Evolutionary conservation across 2,329 filamentous ascomycete genomes (phyloP).

Genomic region (Rhinocladiella similis): DNA sequence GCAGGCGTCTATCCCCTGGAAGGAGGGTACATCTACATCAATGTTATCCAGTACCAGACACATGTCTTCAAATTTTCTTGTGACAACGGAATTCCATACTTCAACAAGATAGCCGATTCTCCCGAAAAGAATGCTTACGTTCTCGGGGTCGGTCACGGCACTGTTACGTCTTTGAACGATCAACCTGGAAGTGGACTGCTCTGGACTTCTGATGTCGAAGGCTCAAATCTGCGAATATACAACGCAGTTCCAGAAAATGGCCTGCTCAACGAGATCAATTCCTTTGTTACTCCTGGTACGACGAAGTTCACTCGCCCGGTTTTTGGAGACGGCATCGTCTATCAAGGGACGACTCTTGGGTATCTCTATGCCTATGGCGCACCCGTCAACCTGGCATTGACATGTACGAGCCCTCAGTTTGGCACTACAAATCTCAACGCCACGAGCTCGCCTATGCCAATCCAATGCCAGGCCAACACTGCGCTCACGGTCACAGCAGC

Average conservation of each 20-base stretch:
- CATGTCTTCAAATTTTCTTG: constrained; percentile 37
- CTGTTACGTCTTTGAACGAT: constrained; percentile 30
- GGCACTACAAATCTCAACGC: constrained; percentile 42
- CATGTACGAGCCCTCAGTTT: constrained; percentile 43
- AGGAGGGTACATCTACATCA: constrained; percentile 46
- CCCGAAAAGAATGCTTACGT: constrained; percentile 33
- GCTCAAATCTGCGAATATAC: constrained; percentile 31
- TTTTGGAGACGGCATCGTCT: constrained; percentile 32
- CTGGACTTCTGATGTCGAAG: constrained; percentile 34
- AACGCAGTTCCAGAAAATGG: constrained; percentile 31
- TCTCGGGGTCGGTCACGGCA: constrained; percentile 37
- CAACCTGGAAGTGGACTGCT: constrained; percentile 30
- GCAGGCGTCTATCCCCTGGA: constrained; percentile 44
- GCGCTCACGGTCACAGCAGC: constrained; percentile 35
- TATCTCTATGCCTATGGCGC: constrained; percentile 34
- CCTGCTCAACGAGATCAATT: constrained; percentile 29
- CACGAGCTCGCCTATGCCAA: constrained; percentile 31
- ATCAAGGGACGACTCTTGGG: constrained; percentile 28
- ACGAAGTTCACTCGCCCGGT: constrained; percentile 33
- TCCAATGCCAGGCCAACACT: constrained; percentile 26
- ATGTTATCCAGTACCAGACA: constrained; percentile 32
- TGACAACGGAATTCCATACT: constrained; percentile 35
- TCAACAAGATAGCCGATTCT: constrained; percentile 35
- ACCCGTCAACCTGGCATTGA: constrained; percentile 44
- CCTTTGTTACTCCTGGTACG: constrained; percentile 29